Evolutionary conservation across 768 basidiomycete genomes (phyloP).

Genomic region (Amanita subjunquillea): DNA sequence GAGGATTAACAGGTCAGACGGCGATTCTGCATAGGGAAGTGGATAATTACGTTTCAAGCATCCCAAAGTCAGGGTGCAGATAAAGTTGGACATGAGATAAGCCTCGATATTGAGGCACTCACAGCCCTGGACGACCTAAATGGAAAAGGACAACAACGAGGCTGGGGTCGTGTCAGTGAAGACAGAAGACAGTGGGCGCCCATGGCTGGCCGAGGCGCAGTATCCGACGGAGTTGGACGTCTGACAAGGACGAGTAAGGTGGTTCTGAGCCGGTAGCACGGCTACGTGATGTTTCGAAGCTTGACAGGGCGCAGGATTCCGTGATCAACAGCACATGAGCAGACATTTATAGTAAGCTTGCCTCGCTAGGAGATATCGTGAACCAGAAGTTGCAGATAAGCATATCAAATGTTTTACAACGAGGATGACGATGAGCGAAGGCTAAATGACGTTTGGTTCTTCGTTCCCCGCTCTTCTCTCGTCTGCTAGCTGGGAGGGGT

Average conservation of each 20-base stretch:
- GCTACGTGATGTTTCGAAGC: not conserved
- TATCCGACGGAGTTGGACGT: not conserved
- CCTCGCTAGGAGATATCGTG: too few species aligned
- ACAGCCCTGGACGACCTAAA: not conserved
- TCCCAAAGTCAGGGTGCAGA: not conserved
- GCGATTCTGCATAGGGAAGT: not conserved
- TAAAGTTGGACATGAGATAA: not conserved
- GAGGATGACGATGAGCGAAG: too few species aligned
- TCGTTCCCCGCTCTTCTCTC: not conserved
- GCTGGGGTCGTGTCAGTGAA: not conserved
- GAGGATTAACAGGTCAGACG: too few species aligned
- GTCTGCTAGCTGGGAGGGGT: not conserved
- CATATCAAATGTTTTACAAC: too few species aligned
- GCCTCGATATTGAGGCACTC: not conserved
- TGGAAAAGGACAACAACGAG: not conserved
- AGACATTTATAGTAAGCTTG: not conserved
- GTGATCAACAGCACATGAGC: slow-evolving; percentile 3
- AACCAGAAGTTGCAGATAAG: too few species aligned
- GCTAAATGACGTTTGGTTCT: too few species aligned
- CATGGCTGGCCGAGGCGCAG: not conserved
- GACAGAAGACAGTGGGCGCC: too few species aligned
- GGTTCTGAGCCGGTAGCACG: not conserved
- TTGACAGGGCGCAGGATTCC: slow-evolving; percentile 7
- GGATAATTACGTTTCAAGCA: not conserved
- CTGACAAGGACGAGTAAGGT: not conserved